Percentiles rank a stretch among this genome's conserved stretches.
Evolutionary conservation across 1,284 basidiomycete genomes (phyloP).

Genomic region (Ustilago crameri): DNA sequence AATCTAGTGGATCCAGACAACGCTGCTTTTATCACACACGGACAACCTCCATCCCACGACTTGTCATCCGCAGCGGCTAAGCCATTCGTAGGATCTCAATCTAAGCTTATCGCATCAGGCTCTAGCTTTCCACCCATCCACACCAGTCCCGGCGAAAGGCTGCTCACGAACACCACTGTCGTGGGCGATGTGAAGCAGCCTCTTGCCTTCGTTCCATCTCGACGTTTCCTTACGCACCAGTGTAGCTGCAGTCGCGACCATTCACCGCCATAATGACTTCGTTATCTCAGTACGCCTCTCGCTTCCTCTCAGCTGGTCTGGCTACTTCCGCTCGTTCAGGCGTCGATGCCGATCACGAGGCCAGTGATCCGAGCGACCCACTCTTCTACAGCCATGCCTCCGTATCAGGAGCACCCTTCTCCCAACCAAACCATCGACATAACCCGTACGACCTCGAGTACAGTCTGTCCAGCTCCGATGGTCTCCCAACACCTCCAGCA

Average conservation of each 20-base stretch:
- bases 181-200: slow-evolving; percentile 28
- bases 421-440: slow-evolving; percentile 34
- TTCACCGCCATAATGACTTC: slow-evolving; percentile 29
- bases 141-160: slow-evolving; percentile 9
- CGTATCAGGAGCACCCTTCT: slow-evolving; percentile 37
- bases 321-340: slow-evolving; percentile 32
- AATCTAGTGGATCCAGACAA: no score
- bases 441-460: slow-evolving; percentile 48
- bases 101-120: no score
- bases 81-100: no score
- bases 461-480: slow-evolving; percentile 54
- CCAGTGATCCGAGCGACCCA: slow-evolving; percentile 36
- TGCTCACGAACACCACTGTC: slow-evolving; percentile 27
- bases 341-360: slow-evolving; percentile 39
- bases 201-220: background rate
- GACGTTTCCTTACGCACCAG: background rate
- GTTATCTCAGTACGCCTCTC: slow-evolving; percentile 52
- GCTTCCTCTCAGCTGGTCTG: slow-evolving; percentile 49
- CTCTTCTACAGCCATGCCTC: slow-evolving; percentile 53
- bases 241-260: background rate
- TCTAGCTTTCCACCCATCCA: no score
- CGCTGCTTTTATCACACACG: no score
- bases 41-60: no score
- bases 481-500: slow-evolving; percentile 42
- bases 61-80: no score